Conservation (phyloP, 257 asterid genomes). For the Cinchona pubescens region DNA sequence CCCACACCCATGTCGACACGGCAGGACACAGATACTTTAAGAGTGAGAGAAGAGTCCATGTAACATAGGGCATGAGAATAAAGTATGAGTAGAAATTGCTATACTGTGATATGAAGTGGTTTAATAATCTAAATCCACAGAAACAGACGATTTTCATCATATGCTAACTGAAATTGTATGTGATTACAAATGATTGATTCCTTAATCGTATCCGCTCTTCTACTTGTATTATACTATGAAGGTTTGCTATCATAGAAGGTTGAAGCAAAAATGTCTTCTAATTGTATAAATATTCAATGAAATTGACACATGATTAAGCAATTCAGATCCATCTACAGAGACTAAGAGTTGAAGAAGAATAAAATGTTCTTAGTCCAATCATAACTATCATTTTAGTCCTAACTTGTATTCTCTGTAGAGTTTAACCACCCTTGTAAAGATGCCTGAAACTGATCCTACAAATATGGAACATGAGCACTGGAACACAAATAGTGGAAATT, state of each 20-base stretch:
- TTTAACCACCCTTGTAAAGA: conserved; percentile 9
- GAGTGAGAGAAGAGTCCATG: too few species aligned
- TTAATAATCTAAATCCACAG: background rate
- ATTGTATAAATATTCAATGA: background rate
- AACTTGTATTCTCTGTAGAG: background rate
- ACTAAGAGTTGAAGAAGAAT: background rate
- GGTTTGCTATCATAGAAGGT: background rate
- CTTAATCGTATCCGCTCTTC: too few species aligned
- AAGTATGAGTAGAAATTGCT: too few species aligned
- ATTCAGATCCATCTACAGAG: background rate
- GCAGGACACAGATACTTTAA: too few species aligned
- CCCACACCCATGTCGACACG: too few species aligned
- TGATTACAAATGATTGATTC: background rate
- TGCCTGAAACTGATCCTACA: conserved; percentile 15
- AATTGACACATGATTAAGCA: background rate
- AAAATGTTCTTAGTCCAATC: background rate
- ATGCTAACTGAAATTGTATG: background rate
- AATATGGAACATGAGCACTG: conserved; percentile 1
- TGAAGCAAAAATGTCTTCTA: background rate
- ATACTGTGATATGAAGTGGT: background rate
- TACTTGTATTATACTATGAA: background rate
- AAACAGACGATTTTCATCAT: background rate
- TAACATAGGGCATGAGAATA: too few species aligned
- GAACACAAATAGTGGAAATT: background rate
- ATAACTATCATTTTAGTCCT: too few species aligned